Percentiles rank a stretch among this genome's conserved stretches.
Evolutionary conservation across 495 filamentous ascomycete species (phyloP).

Genomic region (Neurospora pannonica): DNA sequence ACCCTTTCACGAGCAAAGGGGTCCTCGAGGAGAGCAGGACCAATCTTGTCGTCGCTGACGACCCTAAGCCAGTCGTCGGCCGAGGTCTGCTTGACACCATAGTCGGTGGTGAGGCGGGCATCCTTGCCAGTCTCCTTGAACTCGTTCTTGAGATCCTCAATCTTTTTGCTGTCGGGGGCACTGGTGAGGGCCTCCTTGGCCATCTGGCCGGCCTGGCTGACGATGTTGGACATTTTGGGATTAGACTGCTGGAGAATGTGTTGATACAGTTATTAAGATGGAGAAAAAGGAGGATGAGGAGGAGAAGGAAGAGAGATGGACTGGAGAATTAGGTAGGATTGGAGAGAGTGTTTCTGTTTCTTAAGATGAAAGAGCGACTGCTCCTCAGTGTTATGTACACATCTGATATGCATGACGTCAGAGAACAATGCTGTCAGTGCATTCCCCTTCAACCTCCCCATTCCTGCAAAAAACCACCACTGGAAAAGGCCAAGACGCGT

Average conservation of each 20-base stretch:
- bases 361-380: background rate
- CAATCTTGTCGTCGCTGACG: constrained; percentile 47
- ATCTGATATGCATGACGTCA: background rate
- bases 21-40: constrained; percentile 76
- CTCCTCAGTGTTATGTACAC: background rate
- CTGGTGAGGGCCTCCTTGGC: constrained; percentile 24
- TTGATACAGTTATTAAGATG: background rate
- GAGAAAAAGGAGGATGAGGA: background rate
- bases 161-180: constrained; percentile 23
- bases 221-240: constrained; percentile 7
- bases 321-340: background rate
- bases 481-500: background rate
- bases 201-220: constrained; percentile 17
- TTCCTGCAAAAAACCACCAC: background rate
- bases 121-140: constrained; percentile 22
- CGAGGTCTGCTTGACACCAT: constrained; percentile 63
- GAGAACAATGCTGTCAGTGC: background rate
- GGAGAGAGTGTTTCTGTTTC: background rate
- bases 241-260: background rate
- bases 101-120: constrained; percentile 59
- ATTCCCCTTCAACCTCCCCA: background rate
- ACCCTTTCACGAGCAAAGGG: constrained; percentile 72
- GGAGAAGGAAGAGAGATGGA: background rate
- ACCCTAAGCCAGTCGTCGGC: constrained; percentile 74
- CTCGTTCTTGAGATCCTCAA: constrained; percentile 28